phyloP scores from a whole-genome alignment of 2,329 filamentous ascomycete species.

The Monosporascus sp. region DNA sequence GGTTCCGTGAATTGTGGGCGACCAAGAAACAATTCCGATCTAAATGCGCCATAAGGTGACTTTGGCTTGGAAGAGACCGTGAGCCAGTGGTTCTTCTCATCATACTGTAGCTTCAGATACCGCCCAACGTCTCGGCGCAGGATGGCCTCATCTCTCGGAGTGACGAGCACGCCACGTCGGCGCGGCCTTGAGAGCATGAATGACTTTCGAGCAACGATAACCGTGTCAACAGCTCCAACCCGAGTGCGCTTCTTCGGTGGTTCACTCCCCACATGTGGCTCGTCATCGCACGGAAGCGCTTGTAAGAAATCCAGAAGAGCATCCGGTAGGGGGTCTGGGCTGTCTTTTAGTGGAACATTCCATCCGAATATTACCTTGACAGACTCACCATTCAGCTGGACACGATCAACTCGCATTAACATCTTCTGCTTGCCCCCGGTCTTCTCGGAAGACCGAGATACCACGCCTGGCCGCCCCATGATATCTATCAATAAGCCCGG shows the following conservation, averaged over 20 bases:
- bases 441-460: neutral
- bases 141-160: slow-evolving; percentile 1
- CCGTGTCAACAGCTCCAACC: slow-evolving; percentile 10
- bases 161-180: neutral
- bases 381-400: neutral
- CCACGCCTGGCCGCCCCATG: neutral
- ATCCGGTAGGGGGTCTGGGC: neutral
- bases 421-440: neutral
- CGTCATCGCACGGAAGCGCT: neutral
- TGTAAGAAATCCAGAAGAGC: slow-evolving; percentile 5
- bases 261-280: slow-evolving; percentile 2
- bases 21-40: slow-evolving; percentile 6
- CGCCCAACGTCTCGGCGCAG: slow-evolving; percentile 9
- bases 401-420: neutral
- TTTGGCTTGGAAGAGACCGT: slow-evolving; percentile 6
- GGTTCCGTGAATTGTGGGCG: slow-evolving; percentile 5
- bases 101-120: slow-evolving; percentile 8
- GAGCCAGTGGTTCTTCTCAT: slow-evolving; percentile 3
- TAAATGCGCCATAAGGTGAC: slow-evolving; percentile 7
- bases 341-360: neutral
- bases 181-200: slow-evolving; percentile 13
- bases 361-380: neutral
- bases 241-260: slow-evolving; percentile 16
- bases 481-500: too few relatives aligned
- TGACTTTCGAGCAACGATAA: slow-evolving; percentile 14